Evolutionary conservation across 768 basidiomycete genomes (phyloP), one percentile per base, ranked within the genome.

Genomic region (Boletus sp.): DNA sequence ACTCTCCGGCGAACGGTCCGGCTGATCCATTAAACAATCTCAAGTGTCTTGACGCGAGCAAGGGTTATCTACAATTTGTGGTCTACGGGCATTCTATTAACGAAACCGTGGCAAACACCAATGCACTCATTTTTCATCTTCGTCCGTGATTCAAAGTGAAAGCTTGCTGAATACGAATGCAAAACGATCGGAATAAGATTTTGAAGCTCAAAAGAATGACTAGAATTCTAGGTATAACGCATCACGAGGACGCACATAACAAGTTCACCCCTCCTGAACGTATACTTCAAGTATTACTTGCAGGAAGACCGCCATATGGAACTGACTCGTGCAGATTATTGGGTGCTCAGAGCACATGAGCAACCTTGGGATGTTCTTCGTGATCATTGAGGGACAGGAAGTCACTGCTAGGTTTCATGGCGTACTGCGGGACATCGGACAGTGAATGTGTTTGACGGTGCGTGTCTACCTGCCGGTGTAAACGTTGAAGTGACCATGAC

Each of bases 381-480:
- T 53, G 53, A 10, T 68, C 64, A 6, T 63, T 53, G 21, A 68
- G 53, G 13, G 65, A 59, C 35, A 68, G 7, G 25, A 68, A 63
- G 21, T 66, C 64, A 39, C 52, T 50, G 39, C 57, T 51, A n/a
- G 57, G 59, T 35, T 68, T 67, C 61, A 56, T 56, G 29, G 57
- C 44, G 29, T 61, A 68, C 39, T 58, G 58, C 17, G 66, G 58
- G 10, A 53, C 54, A 51, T 63, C 66, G n/a, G 64, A 48, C n/a
- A 64, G 41, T 38, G 56, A 66, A 48, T 68, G 61, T 23, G 56
- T 55, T 47, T 60, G 64, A 38, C 53, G 64, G 46, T 67, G 65
- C 13, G 69, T 69, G 47, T 70, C 67, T 52, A 70, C 71, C 67
- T 69, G 54, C 5, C 4, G 13, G 37, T 34, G 47, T 19, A 15